A percentile compares a stretch with the other conserved stretches of the same genome.
phyloP scores from a whole-genome alignment of 106 monocot genomes.

The Phalaenopsis equestris region DNA sequence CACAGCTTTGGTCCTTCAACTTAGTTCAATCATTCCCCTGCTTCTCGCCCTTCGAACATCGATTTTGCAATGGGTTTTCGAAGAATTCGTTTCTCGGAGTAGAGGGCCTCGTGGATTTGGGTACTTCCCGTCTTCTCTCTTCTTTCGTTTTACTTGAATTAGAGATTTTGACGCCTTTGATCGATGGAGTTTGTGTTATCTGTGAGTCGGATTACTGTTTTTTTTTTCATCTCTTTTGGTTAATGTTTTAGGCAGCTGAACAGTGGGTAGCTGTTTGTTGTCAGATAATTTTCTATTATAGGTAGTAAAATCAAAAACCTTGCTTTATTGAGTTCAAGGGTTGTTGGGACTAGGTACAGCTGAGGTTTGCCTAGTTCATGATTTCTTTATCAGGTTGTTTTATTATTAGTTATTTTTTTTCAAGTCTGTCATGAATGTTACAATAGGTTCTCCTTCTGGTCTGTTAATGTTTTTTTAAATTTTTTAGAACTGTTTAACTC shows the following conservation, averaged over 20 bases:
- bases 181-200: neutral
- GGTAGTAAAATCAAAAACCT: neutral
- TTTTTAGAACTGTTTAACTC: neutral
- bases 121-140: neutral
- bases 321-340: neutral
- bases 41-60: neutral
- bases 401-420: too few species aligned
- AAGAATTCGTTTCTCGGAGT: constrained; percentile 1
- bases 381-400: neutral
- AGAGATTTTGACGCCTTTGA: neutral
- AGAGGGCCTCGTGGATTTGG: neutral
- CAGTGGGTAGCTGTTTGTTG: neutral
- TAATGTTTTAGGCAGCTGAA: neutral
- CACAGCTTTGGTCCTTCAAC: neutral
- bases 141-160: neutral
- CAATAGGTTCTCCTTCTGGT: neutral
- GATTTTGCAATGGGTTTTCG: neutral
- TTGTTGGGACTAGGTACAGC: neutral
- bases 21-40: neutral
- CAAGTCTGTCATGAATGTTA: neutral
- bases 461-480: neutral
- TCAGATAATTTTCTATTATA: neutral
- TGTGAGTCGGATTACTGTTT: constrained; percentile 3
- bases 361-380: neutral
- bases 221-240: neutral